These are phyloP conservation scores for Agarophyton chilense DNA, from an alignment of 23 red algal species.

Conservation along the genomic window DNA sequence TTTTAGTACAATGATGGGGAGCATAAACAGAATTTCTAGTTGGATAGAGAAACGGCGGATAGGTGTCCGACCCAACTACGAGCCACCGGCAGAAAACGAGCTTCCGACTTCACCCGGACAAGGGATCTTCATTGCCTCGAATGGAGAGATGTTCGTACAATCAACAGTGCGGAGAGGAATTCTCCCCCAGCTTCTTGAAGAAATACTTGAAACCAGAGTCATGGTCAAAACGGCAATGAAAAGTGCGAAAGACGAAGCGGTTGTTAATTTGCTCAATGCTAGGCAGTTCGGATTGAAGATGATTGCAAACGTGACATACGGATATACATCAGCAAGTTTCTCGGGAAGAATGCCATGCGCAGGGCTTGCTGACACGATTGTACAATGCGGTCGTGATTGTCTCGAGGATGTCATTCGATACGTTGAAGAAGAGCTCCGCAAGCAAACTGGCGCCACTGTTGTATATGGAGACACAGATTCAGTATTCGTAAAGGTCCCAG, in stretches of 20 bases:
- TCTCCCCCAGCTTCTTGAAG: conserved; percentile 85
- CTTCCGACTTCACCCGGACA: background rate
- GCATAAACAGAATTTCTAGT: conserved; percentile 46
- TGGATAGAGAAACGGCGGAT: conserved; percentile 59
- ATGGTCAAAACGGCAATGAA: conserved; percentile 96
- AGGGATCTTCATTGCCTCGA: conserved; percentile 64
- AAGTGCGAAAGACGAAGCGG: conserved; percentile 57
- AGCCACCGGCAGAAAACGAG: conserved; percentile 24
- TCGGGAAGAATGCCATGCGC: conserved; percentile 98
- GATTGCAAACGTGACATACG: conserved; percentile 99
- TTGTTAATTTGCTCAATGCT: conserved; percentile 78
- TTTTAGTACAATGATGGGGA: conserved; percentile 88
- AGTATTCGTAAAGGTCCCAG: conserved; percentile 84
- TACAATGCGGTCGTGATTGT: conserved; percentile 86
- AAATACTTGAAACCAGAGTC: conserved; percentile 93
- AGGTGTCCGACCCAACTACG: conserved; percentile 56
- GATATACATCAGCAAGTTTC: conserved; percentile 92
- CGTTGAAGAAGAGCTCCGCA: conserved; percentile 69
- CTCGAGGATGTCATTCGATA: conserved; percentile 74
- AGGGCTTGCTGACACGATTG: conserved; percentile 95
- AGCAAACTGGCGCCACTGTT: conserved; percentile 58
- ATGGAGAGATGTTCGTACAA: conserved; percentile 91
- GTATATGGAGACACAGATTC: conserved; percentile 99
- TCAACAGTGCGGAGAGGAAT: conserved; percentile 75
- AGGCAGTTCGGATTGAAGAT: conserved; percentile 97